These are phyloP conservation scores for Mycena galopus DNA, from an alignment of 768 basidiomycete genomes.

Conservation along the genomic window DNA sequence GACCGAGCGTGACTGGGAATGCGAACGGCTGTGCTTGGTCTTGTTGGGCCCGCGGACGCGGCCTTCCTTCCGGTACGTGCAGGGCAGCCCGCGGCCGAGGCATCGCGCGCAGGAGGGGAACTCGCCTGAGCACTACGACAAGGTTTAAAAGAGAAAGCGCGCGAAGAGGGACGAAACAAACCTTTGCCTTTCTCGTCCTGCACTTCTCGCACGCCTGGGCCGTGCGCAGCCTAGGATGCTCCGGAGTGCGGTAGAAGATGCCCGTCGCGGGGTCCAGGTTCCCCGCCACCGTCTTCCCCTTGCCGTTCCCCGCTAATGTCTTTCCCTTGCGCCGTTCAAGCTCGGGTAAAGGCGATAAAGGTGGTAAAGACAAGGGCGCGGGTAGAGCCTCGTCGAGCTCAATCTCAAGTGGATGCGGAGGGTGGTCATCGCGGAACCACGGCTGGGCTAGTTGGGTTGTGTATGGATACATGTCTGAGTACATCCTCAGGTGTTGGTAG, in stretches of 20 bases:
- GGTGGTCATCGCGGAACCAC: too few relatives aligned
- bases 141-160: neutral
- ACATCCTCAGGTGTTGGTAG: too few relatives aligned
- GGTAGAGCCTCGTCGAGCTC: too few relatives aligned
- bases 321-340: conserved; percentile 20
- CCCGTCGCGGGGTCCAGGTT: conserved; percentile 74
- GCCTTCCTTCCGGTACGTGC: conserved; percentile 78
- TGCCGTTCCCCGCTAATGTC: too few relatives aligned
- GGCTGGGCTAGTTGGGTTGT: neutral
- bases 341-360: too few relatives aligned
- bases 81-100: conserved; percentile 56
- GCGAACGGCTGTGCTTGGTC: neutral
- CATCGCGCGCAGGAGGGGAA: conserved; percentile 79
- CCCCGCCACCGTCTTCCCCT: too few relatives aligned
- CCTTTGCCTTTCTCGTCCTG: conserved; percentile 68
- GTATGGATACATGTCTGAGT: too few relatives aligned
- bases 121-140: conserved; percentile 75
- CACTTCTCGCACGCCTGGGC: conserved; percentile 85
- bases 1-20: neutral
- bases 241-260: conserved; percentile 72
- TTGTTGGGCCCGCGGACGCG: conserved; percentile 74
- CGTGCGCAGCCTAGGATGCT: conserved; percentile 75
- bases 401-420: too few relatives aligned
- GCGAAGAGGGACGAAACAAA: neutral
- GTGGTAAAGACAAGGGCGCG: neutral